Evolutionary conservation across 306 rosid species (phyloP).

Genomic region (Casuarina equisetifolia): DNA sequence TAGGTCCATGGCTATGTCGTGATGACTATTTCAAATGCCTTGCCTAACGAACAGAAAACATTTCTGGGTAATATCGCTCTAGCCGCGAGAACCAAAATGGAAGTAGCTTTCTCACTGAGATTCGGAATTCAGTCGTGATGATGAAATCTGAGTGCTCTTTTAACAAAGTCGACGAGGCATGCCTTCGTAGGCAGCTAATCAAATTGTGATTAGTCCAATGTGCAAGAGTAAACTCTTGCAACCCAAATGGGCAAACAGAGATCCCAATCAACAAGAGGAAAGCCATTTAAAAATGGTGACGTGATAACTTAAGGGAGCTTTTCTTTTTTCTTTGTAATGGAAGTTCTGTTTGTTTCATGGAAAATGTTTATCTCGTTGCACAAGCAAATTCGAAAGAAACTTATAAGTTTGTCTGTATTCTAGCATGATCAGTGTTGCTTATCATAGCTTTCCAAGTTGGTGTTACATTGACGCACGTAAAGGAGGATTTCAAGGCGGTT

Average conservation of each 20-base stretch:
- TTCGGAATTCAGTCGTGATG: background rate
- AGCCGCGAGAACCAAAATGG: slow-evolving; percentile 1
- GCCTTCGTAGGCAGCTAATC: background rate
- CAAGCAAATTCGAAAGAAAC: background rate
- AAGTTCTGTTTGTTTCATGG: background rate
- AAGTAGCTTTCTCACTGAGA: slow-evolving; percentile 19
- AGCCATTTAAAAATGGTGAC: background rate
- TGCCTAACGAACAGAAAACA: background rate
- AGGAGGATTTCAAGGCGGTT: background rate
- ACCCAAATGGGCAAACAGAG: background rate
- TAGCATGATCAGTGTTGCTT: background rate
- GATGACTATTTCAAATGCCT: background rate
- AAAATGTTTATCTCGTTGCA: too few species aligned
- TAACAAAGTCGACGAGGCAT: background rate
- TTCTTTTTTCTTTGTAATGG: too few species aligned
- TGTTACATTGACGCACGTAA: background rate
- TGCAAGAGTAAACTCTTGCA: slow-evolving; percentile 1
- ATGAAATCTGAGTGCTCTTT: slow-evolving; percentile 1
- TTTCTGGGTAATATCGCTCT: background rate
- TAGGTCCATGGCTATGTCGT: background rate
- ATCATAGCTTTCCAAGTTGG: background rate
- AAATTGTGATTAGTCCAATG: background rate
- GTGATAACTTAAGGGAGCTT: background rate
- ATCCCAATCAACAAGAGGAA: background rate
- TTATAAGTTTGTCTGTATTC: background rate